These are phyloP conservation scores for Gomphus bonarii DNA, from an alignment of 1,284 basidiomycete species.

Conservation along the genomic window DNA sequence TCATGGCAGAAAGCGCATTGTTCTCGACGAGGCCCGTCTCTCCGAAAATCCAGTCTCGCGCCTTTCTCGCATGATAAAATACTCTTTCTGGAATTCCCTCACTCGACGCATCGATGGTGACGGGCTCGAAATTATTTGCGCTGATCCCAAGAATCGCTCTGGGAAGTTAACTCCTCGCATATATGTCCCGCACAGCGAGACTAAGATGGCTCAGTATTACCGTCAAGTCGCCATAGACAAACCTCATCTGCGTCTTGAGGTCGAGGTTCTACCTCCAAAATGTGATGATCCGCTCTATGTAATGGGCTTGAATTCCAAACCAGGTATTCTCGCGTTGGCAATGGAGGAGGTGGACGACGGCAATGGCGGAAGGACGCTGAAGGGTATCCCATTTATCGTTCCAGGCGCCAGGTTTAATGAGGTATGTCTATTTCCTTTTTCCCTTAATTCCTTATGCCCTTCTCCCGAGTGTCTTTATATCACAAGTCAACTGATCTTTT, in stretches of 20 bases:
- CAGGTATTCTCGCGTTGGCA: conserved; percentile 89
- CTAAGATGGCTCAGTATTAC: conserved; percentile 93
- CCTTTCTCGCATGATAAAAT: conserved; percentile 94
- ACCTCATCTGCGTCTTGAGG: conserved; percentile 84
- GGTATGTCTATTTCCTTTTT: conserved; percentile 35
- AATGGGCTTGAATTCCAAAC: conserved; percentile 87
- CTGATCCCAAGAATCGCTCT: conserved; percentile 93
- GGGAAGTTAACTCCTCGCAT: conserved; percentile 82
- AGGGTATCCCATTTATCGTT: conserved; percentile 94
- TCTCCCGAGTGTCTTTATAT: neutral
- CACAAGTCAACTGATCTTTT: conserved; percentile 6
- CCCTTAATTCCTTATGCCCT: neutral
- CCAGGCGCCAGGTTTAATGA: conserved; percentile 98
- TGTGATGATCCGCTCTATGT: conserved; percentile 86
- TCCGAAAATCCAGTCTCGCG: conserved; percentile 97
- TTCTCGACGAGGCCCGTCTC: conserved; percentile 93
- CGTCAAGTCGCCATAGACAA: conserved; percentile 70
- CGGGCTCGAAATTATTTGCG: conserved; percentile 92
- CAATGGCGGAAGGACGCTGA: conserved; percentile 68
- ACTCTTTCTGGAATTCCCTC: conserved; percentile 97
- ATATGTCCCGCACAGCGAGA: conserved; percentile 88
- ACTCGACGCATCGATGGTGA: conserved; percentile 96
- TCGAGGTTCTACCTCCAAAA: conserved; percentile 78
- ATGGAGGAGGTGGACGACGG: conserved; percentile 89
- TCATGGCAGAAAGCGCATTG: conserved; percentile 89